A percentile compares a stretch with the other conserved stretches of the same genome.
These are phyloP conservation scores for Calycina herbarum DNA, from an alignment of 2,329 filamentous ascomycete species.

Conservation along the genomic window DNA sequence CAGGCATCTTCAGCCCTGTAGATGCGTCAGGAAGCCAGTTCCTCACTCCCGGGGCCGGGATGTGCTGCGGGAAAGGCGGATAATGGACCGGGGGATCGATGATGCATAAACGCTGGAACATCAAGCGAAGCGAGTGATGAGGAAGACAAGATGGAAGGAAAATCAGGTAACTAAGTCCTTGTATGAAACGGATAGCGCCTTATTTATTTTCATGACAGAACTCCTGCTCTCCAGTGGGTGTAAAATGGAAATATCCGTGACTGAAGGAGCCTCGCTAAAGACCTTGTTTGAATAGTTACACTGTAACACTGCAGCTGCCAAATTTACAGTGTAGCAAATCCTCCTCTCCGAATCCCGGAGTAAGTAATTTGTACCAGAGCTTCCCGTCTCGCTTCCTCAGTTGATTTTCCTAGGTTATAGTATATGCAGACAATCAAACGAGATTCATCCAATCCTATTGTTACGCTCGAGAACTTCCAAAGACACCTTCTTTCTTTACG, in stretches of 20 bases:
- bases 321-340: constrained; percentile 1
- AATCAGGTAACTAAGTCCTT: background rate
- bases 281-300: background rate
- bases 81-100: background rate
- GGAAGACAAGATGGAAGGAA: background rate
- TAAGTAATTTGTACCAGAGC: background rate
- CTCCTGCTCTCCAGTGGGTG: background rate
- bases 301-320: background rate
- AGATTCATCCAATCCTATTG: background rate
- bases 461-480: background rate
- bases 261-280: background rate
- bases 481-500: background rate
- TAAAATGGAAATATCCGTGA: background rate
- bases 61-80: constrained; percentile 1
- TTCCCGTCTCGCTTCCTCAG: background rate
- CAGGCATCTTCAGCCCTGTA: constrained; percentile 1
- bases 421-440: background rate
- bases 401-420: background rate
- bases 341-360: background rate
- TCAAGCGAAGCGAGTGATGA: background rate
- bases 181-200: background rate
- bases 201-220: background rate
- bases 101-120: background rate
- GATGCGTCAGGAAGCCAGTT: background rate
- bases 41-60: background rate